Evolutionary conservation across 1,284 basidiomycete genomes (phyloP).

Genomic region (Leucoagaricus sp.): DNA sequence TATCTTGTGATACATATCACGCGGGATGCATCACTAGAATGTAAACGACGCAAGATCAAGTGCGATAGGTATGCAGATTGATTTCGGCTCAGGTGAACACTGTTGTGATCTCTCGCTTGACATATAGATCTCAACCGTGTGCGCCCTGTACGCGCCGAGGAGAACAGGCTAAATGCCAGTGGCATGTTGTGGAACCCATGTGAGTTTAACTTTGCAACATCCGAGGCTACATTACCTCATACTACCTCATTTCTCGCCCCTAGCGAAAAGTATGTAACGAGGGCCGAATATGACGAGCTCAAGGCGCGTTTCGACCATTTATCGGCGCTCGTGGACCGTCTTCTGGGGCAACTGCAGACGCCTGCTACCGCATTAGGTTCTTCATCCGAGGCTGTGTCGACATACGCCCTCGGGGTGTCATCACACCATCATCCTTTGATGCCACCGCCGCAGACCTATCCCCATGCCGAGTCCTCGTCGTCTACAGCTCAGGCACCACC

Average conservation of each 20-base stretch:
- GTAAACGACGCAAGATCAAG: conserved; percentile 52
- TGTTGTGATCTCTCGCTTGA: conserved; percentile 15
- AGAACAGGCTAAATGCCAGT: conserved; percentile 49
- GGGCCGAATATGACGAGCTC: conserved; percentile 49
- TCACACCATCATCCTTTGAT: conserved; percentile 32
- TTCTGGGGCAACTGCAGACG: conserved; percentile 23
- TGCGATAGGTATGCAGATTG: conserved; percentile 42
- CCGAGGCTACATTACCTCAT: conserved; percentile 16
- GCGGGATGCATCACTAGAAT: conserved; percentile 36
- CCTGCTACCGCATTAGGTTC: conserved; percentile 20
- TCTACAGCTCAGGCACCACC: conserved; percentile 21
- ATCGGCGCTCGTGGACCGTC: conserved; percentile 37
- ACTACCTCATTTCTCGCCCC: conserved; percentile 14
- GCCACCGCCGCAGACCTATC: conserved; percentile 26
- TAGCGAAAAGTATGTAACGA: conserved; percentile 50
- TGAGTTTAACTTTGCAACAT: conserved; percentile 29
- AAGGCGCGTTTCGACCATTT: conserved; percentile 44
- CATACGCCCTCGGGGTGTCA: conserved; percentile 23
- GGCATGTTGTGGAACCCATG: conserved; percentile 51
- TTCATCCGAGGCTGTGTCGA: conserved; percentile 28
- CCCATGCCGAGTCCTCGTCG: conserved; percentile 17
- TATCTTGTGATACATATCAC: conserved; percentile 29
- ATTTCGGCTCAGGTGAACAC: conserved; percentile 20
- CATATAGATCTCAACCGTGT: conserved; percentile 44
- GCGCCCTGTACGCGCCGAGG: conserved; percentile 48